Evolutionary conservation across 345 rosid genomes (phyloP).

Genomic region (Brassica nigra): DNA sequence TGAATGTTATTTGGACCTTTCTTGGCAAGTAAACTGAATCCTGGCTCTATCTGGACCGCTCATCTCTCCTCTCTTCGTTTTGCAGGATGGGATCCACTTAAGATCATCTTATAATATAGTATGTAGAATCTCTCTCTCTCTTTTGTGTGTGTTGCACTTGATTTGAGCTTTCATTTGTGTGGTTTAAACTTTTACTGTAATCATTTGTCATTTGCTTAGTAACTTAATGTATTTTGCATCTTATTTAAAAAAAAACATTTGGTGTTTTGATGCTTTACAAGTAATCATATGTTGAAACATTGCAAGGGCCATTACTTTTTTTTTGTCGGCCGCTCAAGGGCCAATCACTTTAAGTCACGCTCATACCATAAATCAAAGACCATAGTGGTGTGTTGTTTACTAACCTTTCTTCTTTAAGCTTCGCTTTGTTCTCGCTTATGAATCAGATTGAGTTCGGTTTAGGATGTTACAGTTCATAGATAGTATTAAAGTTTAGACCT

Average conservation of each 20-base stretch:
- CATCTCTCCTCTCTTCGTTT: constrained; percentile 5
- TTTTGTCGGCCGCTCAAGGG: not conserved
- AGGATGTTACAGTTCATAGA: not conserved
- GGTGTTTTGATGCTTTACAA: not conserved
- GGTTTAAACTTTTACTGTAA: constrained; percentile 15
- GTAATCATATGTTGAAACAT: not conserved
- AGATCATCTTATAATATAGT: not conserved
- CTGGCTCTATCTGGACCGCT: constrained; percentile 6
- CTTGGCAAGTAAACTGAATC: not conserved
- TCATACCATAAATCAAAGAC: not conserved
- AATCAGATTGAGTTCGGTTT: not conserved
- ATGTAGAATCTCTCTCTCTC: constrained; percentile 18
- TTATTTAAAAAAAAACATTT: not conserved
- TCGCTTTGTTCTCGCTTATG: not conserved
- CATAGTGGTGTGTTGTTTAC: not conserved
- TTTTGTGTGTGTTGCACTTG: constrained; percentile 17
- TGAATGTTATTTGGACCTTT: constrained; percentile 21
- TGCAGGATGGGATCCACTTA: constrained; percentile 24
- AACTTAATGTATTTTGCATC: constrained; percentile 11
- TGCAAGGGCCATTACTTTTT: not conserved
- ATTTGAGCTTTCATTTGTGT: constrained; percentile 15
- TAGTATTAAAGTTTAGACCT: not conserved
- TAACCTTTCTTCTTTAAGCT: not conserved
- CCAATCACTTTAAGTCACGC: not conserved
- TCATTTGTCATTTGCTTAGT: constrained; percentile 10